phyloP scores from a whole-genome alignment of 352 stramenopile genomes.

The Pythium guiyangense region DNA sequence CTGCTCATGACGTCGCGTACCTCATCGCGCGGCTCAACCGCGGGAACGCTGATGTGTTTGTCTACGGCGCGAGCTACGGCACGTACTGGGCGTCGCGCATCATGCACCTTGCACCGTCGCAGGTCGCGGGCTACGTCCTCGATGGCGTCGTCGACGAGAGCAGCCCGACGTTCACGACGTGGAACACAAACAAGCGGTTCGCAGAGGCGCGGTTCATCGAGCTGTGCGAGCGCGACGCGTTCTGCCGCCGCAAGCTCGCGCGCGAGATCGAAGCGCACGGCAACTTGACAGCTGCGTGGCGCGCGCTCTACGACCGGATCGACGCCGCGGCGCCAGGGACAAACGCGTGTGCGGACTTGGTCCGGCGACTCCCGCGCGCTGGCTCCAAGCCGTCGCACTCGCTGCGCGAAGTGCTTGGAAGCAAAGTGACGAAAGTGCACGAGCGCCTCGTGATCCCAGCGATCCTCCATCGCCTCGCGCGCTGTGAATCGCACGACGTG shows the following conservation, averaged over 20 bases:
- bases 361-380: neutral
- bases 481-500: neutral
- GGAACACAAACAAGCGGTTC: constrained; percentile 1
- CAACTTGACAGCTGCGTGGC: constrained; percentile 4
- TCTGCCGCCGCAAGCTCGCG: constrained; percentile 10
- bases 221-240: constrained; percentile 6
- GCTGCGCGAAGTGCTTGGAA: neutral
- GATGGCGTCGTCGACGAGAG: constrained; percentile 18
- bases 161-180: constrained; percentile 8
- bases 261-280: constrained; percentile 7
- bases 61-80: constrained; percentile 32
- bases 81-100: constrained; percentile 22
- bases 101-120: constrained; percentile 24
- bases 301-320: neutral
- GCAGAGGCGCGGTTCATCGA: constrained; percentile 2
- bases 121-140: constrained; percentile 27
- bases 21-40: constrained; percentile 18
- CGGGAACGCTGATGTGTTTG: constrained; percentile 15
- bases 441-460: constrained; percentile 4
- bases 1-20: constrained; percentile 25
- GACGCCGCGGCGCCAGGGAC: neutral
- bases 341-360: constrained; percentile 1
- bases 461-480: constrained; percentile 2
- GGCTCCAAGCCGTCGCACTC: neutral
- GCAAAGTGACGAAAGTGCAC: neutral